Percentiles rank a stretch among this genome's conserved stretches.
phyloP scores from a whole-genome alignment of 305 asterid genomes.

The Fraxinus albicans region DNA sequence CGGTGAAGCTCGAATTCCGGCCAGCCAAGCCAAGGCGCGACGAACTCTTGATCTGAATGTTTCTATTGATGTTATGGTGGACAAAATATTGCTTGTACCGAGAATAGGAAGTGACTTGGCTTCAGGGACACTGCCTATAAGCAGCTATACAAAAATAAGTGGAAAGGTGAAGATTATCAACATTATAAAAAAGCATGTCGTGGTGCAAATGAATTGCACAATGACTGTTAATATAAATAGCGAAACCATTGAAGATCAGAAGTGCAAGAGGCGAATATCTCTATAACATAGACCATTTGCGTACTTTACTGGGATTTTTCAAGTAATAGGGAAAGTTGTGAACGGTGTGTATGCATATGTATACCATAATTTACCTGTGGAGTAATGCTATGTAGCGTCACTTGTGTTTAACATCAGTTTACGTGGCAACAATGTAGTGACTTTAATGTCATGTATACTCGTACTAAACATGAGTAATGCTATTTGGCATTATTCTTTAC shows the following conservation, averaged over 20 bases:
- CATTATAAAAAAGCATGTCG: constrained; percentile 30
- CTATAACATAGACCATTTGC: not conserved
- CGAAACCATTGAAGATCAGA: constrained; percentile 23
- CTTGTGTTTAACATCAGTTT: not conserved
- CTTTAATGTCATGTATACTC: not conserved
- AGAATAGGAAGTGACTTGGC: constrained; percentile 29
- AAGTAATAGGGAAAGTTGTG: not conserved
- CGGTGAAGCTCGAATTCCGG: constrained; percentile 31
- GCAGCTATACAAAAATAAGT: constrained; percentile 24
- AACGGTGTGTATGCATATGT: not conserved
- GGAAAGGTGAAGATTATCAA: constrained; percentile 43
- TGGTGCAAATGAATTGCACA: constrained; percentile 40
- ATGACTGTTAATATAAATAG: constrained; percentile 32
- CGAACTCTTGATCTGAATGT: constrained; percentile 30
- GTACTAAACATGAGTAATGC: not conserved
- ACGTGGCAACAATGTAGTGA: not conserved
- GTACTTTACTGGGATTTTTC: not conserved
- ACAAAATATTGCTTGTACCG: constrained; percentile 11
- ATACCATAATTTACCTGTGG: not conserved
- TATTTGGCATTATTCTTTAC: not conserved
- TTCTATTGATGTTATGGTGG: constrained; percentile 31
- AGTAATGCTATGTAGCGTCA: not conserved
- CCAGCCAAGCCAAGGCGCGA: constrained; percentile 37
- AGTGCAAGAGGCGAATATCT: constrained; percentile 29
- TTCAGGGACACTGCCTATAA: constrained; percentile 22